Evolutionary conservation across 306 rosid species (phyloP).

Genomic region (Amphicarpaea edgeworthii): DNA sequence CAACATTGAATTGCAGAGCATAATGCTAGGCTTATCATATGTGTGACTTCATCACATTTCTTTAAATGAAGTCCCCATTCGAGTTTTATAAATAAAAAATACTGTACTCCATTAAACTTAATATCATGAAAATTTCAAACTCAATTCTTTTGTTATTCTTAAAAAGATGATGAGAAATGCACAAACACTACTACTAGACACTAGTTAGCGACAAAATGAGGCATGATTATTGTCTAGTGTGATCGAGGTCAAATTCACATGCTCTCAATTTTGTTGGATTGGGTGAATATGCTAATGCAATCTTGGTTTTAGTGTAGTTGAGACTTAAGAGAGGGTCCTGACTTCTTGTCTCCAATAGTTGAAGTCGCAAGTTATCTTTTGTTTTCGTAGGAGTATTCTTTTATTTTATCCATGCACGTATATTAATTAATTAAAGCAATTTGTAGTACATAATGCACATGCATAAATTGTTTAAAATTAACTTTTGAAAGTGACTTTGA

Average conservation of each 20-base stretch:
- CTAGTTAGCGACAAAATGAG: neutral
- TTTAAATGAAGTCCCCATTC: no score
- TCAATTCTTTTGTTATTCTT: no score
- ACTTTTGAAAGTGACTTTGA: neutral
- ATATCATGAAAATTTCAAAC: no score
- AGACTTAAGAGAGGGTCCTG: neutral
- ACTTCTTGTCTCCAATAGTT: conserved; percentile 18
- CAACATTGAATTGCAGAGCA: neutral
- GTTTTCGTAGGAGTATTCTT: neutral
- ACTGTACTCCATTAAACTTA: no score
- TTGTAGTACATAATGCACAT: neutral
- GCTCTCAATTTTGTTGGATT: neutral
- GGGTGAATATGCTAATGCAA: conserved; percentile 13
- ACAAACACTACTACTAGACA: neutral
- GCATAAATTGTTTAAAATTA: neutral
- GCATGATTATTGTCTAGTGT: neutral
- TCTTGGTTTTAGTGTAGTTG: neutral
- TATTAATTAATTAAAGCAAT: neutral
- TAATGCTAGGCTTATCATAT: no score
- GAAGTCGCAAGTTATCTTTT: neutral
- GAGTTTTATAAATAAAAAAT: no score
- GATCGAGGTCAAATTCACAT: conserved; percentile 17
- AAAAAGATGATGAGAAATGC: neutral
- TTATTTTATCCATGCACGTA: neutral
- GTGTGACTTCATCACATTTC: neutral